A percentile compares a stretch with the other conserved stretches of the same genome.
phyloP scores from a whole-genome alignment of 768 basidiomycete genomes.

The Dentipellis fragilis region DNA sequence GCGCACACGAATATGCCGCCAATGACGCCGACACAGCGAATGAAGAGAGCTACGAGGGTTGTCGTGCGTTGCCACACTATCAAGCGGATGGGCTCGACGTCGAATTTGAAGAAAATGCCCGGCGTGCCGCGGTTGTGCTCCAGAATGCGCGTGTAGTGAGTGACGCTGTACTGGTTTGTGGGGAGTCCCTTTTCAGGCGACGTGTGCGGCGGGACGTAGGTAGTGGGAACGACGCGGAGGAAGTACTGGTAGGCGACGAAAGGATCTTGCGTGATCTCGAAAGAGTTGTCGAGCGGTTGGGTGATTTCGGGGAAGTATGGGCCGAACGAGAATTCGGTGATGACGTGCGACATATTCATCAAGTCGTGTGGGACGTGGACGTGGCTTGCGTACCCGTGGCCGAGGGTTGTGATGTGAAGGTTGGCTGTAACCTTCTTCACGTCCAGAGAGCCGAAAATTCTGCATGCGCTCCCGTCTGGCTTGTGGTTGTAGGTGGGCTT shows the following conservation, averaged over 20 bases:
- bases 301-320: constrained; percentile 92
- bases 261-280: constrained; percentile 59
- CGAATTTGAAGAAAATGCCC: constrained; percentile 98
- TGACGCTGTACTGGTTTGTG: constrained; percentile 90
- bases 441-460: constrained; percentile 72
- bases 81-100: constrained; percentile 82
- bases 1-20: constrained; percentile 81
- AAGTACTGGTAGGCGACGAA: constrained; percentile 93
- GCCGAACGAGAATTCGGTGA: constrained; percentile 95
- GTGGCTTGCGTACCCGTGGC: constrained; percentile 85
- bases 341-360: constrained; percentile 96
- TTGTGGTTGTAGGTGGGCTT: constrained; percentile 67
- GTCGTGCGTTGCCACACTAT: constrained; percentile 86
- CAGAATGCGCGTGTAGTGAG: constrained; percentile 76
- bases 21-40: constrained; percentile 74
- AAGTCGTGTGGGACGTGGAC: constrained; percentile 80
- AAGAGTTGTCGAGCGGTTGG: constrained; percentile 89
- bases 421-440: constrained; percentile 94
- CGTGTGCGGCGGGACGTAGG: constrained; percentile 71
- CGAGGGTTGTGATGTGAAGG: constrained; percentile 87
- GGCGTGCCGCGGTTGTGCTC: constrained; percentile 74
- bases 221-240: constrained; percentile 91
- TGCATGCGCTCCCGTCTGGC: constrained; percentile 66
- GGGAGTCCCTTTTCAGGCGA: constrained; percentile 32
- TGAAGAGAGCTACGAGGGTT: constrained; percentile 67